Evolutionary conservation across 148 eudicot species (phyloP), one percentile per base, ranked within the genome.

Genomic region (Silene latifolia): DNA sequence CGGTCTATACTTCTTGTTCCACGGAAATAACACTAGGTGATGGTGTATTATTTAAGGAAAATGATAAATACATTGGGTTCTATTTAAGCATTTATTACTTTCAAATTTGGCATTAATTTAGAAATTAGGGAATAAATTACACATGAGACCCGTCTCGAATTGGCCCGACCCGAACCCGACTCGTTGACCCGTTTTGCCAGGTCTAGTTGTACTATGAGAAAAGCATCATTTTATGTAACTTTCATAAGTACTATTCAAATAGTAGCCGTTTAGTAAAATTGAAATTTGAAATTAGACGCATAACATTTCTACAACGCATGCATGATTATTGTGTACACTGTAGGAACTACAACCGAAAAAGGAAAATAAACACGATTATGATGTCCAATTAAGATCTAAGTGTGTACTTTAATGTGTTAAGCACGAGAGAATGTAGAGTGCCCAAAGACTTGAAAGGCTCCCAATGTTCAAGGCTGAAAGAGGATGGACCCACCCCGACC

Each of bases 401-500:
- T 58, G 62, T 58, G 62, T 58, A 58, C 24, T 58, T 29, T 39
- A 39, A 39, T 39, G 44, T 39, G 44, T 39, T 39, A 39, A 39
- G 44, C 44, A 39, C 44, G 44, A 67, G 74, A 72, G 3, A 72
- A 32, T 24, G 14, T 27, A 19, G 1, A 14, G 71, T 42, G 24
- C 44, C 60, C 60, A 46, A 60, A 76, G 60, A 44, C 24, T 24
- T 19, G 12, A 24, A 35, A 35, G 66, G 5, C 39, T 17, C 42
- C 23, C n/a, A 67, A 72, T 64, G 39, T 67, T 39, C 20, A 60
- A 66, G 23, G 17, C 13, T 8, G 21, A 39, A 39, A 7, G 44
- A 39, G 44, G 0, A 39, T 39, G 15, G 69, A 8, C 69, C 69
- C 47, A 20, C 23, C 82, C 82, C 8, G 44, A 39, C 44, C 9